A percentile compares a stretch with the other conserved stretches of the same genome.
phyloP scores from a whole-genome alignment of 1,284 basidiomycete genomes.

The Apiotrichum gracile region DNA sequence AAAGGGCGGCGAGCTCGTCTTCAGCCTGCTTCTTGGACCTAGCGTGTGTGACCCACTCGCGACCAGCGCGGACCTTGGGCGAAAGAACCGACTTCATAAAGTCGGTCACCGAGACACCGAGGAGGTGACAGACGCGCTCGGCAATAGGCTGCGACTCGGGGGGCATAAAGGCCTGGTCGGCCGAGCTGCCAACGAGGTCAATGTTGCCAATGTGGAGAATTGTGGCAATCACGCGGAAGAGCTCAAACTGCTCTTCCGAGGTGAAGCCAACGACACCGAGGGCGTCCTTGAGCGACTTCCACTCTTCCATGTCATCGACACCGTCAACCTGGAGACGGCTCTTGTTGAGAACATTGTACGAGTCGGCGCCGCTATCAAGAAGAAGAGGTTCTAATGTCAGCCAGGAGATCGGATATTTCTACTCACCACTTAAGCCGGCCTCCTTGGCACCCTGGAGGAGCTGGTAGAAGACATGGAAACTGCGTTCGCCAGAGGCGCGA shows the following conservation, averaged over 20 bases:
- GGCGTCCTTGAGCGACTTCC: conserved; percentile 61
- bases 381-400: conserved; percentile 61
- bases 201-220: conserved; percentile 97
- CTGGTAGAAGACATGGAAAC: conserved; percentile 98
- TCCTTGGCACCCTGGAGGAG: conserved; percentile 63
- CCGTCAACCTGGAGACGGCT: conserved; percentile 88
- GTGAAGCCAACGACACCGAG: conserved; percentile 58
- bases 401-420: neutral
- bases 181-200: conserved; percentile 68
- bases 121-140: conserved; percentile 86
- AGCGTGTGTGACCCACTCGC: conserved; percentile 95
- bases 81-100: conserved; percentile 82
- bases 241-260: conserved; percentile 74
- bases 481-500: conserved; percentile 81
- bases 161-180: conserved; percentile 82
- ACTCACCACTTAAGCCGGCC: conserved; percentile 58
- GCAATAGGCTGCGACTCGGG: conserved; percentile 53
- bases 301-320: conserved; percentile 86
- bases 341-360: conserved; percentile 88
- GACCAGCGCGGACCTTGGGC: conserved; percentile 85
- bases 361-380: conserved; percentile 66
- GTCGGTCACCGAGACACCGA: conserved; percentile 84
- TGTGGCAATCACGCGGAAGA: conserved; percentile 90
- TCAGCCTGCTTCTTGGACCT: conserved; percentile 85
- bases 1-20: conserved; percentile 86